These are phyloP conservation scores for Bolboschoenus planiculmis DNA, from an alignment of 176 grass and related monocot species.

Conservation along the genomic window DNA sequence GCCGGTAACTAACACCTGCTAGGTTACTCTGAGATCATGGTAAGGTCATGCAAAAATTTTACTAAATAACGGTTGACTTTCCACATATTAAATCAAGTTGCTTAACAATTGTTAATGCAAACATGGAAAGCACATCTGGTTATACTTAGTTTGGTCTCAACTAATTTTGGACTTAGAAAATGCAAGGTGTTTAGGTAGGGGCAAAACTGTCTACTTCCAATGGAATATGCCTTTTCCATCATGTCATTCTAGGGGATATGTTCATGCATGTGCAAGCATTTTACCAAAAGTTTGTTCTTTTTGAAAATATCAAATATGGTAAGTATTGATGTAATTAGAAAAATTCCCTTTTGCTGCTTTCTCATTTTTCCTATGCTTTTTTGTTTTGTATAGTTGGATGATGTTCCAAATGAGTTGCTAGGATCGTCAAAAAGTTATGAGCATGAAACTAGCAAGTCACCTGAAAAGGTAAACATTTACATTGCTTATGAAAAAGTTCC, in stretches of 20 bases:
- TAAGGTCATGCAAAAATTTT: not conserved
- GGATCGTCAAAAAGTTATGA: slow-evolving; percentile 37
- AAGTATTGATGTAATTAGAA: not conserved
- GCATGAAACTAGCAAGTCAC: slow-evolving; percentile 51
- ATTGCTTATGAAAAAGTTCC: not conserved
- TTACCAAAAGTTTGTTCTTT: not conserved
- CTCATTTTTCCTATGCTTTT: slow-evolving; percentile 13
- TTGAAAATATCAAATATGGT: not conserved
- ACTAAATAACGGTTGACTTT: slow-evolving; percentile 6
- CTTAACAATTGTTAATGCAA: slow-evolving; percentile 3
- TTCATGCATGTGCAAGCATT: slow-evolving; percentile 3
- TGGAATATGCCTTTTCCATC: slow-evolving; percentile 12
- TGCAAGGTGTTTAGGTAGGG: not conserved
- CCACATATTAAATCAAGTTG: not conserved
- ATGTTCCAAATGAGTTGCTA: slow-evolving; percentile 28
- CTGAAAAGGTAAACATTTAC: slow-evolving; percentile 42
- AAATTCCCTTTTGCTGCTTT: not conserved
- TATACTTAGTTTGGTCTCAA: not conserved
- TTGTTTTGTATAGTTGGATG: slow-evolving; percentile 37
- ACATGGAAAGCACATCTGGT: not conserved
- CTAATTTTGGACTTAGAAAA: not conserved
- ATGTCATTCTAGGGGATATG: slow-evolving; percentile 2
- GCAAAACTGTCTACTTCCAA: not conserved
- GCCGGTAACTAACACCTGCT: not conserved
- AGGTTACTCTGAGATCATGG: not conserved